Percentiles rank a stretch among this genome's conserved stretches.
Conservation (phyloP, 164 flowering plant species). For the Tetracentron sinense region DNA sequence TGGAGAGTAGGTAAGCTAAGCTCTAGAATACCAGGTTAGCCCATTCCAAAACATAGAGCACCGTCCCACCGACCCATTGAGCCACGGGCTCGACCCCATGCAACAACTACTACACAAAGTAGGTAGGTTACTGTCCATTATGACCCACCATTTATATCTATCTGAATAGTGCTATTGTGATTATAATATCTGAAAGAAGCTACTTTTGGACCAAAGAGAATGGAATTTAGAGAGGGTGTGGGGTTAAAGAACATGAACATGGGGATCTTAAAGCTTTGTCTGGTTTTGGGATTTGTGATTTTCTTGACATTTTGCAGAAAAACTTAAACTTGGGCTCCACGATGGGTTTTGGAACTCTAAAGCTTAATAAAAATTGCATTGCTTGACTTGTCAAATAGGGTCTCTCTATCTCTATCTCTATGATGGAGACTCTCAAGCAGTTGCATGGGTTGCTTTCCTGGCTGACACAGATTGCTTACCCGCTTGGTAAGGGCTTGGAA, state of each 20-base stretch:
- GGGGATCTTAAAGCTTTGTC: conserved; percentile 19
- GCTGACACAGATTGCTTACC: conserved; percentile 29
- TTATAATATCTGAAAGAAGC: background rate
- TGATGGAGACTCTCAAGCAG: too few species aligned
- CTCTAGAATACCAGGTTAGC: conserved; percentile 8
- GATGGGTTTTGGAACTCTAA: conserved; percentile 8
- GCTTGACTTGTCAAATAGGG: conserved; percentile 2
- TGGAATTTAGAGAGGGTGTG: conserved; percentile 11
- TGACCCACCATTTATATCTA: conserved; percentile 13
- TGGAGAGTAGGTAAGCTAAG: conserved; percentile 5
- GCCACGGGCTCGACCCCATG: conserved; percentile 30
- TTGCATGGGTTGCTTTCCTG: conserved; percentile 10
- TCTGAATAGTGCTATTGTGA: background rate
- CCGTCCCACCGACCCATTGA: conserved; percentile 40
- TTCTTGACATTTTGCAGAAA: background rate
- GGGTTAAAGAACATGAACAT: conserved; percentile 22
- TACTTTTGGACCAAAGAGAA: conserved; percentile 7
- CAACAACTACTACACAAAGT: conserved; percentile 16
- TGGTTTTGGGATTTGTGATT: conserved; percentile 9
- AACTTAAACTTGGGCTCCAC: background rate
- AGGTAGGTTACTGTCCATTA: conserved; percentile 31
- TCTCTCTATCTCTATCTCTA: background rate
- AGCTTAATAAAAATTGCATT: background rate
- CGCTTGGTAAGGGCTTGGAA: conserved; percentile 18
- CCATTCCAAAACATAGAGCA: conserved; percentile 31